Conservation (phyloP, 352 stramenopile species). For the Phytopythium montanum region DNA sequence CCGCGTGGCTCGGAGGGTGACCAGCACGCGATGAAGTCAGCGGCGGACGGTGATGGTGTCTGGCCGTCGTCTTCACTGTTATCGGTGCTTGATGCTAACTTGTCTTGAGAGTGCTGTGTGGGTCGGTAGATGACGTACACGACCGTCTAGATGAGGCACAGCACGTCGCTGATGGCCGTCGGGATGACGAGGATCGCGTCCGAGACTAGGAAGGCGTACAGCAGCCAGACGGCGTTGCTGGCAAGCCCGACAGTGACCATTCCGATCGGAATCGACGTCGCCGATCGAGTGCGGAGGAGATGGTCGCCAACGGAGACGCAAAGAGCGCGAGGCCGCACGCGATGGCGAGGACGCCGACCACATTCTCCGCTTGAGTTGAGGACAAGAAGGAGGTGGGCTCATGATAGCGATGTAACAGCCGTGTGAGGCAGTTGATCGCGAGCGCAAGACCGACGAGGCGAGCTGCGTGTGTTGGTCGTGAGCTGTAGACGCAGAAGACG, state of each 20-base stretch:
- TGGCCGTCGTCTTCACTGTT: not conserved
- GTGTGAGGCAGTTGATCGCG: constrained; percentile 19
- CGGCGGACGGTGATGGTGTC: not conserved
- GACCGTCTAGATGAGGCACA: constrained; percentile 30
- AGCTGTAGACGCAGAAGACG: constrained; percentile 22
- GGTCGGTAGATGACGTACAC: constrained; percentile 31
- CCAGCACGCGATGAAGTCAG: not conserved
- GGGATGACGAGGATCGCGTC: constrained; percentile 32
- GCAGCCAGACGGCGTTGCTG: constrained; percentile 40
- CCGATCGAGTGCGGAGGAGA: constrained; percentile 10
- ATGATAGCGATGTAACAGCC: constrained; percentile 18
- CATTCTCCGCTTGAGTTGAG: constrained; percentile 9
- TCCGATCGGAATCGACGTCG: constrained; percentile 11
- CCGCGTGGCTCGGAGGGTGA: not conserved
- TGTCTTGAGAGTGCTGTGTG: not conserved
- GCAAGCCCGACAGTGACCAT: constrained; percentile 24
- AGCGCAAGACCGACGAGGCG: constrained; percentile 12
- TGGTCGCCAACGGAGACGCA: constrained; percentile 14
- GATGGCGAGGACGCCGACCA: constrained; percentile 26
- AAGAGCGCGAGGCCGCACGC: constrained; percentile 20
- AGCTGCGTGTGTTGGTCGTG: constrained; percentile 6
- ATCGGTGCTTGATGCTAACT: not conserved
- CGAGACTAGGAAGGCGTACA: constrained; percentile 29
- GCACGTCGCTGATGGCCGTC: constrained; percentile 25
- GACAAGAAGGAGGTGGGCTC: constrained; percentile 6